These are phyloP conservation scores for Leishmania braziliensis DNA, from an alignment of 208 protist genomes.

Conservation along the genomic window DNA sequence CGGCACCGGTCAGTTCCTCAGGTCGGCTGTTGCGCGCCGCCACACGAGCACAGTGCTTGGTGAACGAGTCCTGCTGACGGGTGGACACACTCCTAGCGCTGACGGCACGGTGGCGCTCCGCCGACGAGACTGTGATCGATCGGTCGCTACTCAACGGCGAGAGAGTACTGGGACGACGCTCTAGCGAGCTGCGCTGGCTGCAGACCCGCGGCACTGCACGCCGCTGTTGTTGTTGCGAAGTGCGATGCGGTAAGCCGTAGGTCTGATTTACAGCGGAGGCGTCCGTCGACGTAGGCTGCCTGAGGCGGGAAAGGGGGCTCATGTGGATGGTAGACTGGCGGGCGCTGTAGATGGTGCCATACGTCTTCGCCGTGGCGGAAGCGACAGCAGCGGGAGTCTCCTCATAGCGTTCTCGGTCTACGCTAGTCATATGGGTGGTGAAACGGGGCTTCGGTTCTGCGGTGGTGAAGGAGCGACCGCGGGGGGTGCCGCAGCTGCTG, in stretches of 20 bases:
- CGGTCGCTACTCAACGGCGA: conserved; percentile 21
- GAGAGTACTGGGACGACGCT: conserved; percentile 8
- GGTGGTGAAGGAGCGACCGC: background rate
- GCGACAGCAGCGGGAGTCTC: conserved; percentile 4
- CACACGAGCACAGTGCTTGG: conserved; percentile 43
- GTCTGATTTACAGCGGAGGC: background rate
- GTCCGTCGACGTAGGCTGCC: background rate
- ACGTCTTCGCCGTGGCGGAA: conserved; percentile 7
- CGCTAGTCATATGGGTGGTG: conserved; percentile 16
- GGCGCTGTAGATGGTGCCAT: conserved; percentile 24
- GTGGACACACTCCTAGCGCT: conserved; percentile 13
- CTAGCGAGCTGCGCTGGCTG: conserved; percentile 1
- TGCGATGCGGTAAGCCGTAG: conserved; percentile 5
- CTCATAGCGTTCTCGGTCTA: conserved; percentile 22
- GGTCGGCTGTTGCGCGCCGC: conserved; percentile 9
- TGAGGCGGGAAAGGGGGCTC: background rate
- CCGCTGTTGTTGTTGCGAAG: conserved; percentile 7
- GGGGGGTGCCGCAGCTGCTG: conserved; percentile 26
- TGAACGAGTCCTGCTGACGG: conserved; percentile 42
- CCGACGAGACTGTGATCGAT: conserved; percentile 6
- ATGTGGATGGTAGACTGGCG: conserved; percentile 18
- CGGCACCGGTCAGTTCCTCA: background rate
- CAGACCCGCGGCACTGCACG: conserved; percentile 4
- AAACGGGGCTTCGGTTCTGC: conserved; percentile 22
- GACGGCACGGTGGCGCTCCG: background rate